Evolutionary conservation across 495 filamentous ascomycete species (phyloP), one percentile per base, ranked within the genome.

Genomic region (Penicillium ochrochloron): DNA sequence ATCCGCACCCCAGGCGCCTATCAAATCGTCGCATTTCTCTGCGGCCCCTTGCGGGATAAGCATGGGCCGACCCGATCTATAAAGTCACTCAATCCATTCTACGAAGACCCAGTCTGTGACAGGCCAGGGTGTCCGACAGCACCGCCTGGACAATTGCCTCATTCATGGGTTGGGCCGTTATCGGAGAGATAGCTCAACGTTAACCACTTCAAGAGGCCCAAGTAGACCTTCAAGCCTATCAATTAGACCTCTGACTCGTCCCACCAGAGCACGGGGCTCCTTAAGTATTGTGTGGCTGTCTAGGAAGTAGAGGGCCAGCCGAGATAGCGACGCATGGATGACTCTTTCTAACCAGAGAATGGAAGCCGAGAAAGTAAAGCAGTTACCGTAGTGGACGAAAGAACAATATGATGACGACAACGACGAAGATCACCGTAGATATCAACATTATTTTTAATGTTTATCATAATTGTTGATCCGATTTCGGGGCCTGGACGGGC

Each of bases 11-110:
- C n/a, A 19, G 12, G 17, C 41, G 0, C 9, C 61, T 63, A 63
- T 63, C 61, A 63, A 57, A 41, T 12, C 15, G 61, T 63, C 41
- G 34, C 39, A 56, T 25, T 51, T 9, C 23, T 51, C 59, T 35
- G 44, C 23, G 21, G 31, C 25, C 33, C 46, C 59, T 53, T 61
- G 59, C 46, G 37, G 59, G 46, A 61, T 31, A 39, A 52, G 57
- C 42, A 50, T 33, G 57, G 41, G 27, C 42, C 56, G 56, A 42
- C 31, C 57, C 57, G 57, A 29, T 19, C 42, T 48, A 48, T 50
- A 35, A 31, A 59, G 25, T 7, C 14, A 17, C 11, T 2, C 12
- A 8, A 12, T 31, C 4, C 15, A 31, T 15, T 31, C 15, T 12
- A 17, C n/a, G 48, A 52, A 29, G 27, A 31, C 48, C 17, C 48